Conservation (phyloP, 495 filamentous ascomycete species). For the Hypoxylon crocopeplum region DNA sequence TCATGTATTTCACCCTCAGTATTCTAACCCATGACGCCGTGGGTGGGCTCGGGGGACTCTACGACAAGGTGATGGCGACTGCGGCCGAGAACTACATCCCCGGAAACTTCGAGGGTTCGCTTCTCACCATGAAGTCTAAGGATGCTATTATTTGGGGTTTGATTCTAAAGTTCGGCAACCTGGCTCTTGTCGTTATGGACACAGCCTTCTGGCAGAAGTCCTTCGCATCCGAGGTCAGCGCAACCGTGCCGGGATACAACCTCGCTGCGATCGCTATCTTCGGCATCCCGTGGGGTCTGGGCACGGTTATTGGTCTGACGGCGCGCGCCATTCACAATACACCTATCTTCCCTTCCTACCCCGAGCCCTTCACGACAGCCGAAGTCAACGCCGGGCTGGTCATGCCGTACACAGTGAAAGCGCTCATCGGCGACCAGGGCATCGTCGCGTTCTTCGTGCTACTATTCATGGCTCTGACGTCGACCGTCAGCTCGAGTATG, state of each 20-base stretch:
- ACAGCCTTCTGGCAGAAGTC: slow-evolving; percentile 63
- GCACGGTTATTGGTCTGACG: slow-evolving; percentile 81
- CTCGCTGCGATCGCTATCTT: slow-evolving; percentile 85
- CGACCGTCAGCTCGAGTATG: slow-evolving; percentile 77
- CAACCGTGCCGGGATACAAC: slow-evolving; percentile 82
- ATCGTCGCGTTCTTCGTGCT: slow-evolving; percentile 78
- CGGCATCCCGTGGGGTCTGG: slow-evolving; percentile 83
- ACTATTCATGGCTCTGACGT: slow-evolving; percentile 89
- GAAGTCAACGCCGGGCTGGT: slow-evolving; percentile 83
- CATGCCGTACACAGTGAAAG: slow-evolving; percentile 78
- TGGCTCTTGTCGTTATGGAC: slow-evolving; percentile 61
- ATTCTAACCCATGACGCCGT: slow-evolving; percentile 72
- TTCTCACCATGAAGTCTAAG: slow-evolving; percentile 60
- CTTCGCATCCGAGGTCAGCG: slow-evolving; percentile 54
- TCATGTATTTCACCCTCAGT: slow-evolving; percentile 82
- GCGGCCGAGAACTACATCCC: slow-evolving; percentile 66
- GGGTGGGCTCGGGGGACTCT: slow-evolving; percentile 76
- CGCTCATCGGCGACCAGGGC: slow-evolving; percentile 78
- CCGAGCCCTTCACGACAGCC: slow-evolving; percentile 62
- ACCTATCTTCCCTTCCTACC: slow-evolving; percentile 69
- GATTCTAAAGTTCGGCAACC: slow-evolving; percentile 56
- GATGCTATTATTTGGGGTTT: slow-evolving; percentile 58
- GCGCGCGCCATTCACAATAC: slow-evolving; percentile 76
- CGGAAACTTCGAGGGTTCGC: slow-evolving; percentile 56
- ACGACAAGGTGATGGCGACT: slow-evolving; percentile 86